Base-by-base conservation (phyloP, 2,329 filamentous ascomycete species). In the Myriosclerotinia duriaeana region DNA sequence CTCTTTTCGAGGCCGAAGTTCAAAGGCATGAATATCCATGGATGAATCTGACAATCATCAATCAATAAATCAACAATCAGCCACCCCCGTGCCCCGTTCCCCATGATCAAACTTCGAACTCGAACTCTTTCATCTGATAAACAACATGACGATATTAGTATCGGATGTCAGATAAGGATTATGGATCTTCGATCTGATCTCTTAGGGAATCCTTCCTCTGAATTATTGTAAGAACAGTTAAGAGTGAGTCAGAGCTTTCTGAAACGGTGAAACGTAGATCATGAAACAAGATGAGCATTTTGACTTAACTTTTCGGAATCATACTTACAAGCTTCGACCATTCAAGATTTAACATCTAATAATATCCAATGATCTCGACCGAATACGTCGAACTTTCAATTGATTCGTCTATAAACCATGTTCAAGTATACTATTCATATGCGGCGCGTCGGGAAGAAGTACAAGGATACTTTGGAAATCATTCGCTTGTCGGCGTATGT, bases 161-260 rank as follows among this genome's bases (percentile, higher is more conserved):
- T 36, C 56, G 22, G 42, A 60, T 36, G 30, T 17, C 52, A 34
- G 30, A 34, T 34, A 34, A 34, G 30, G 5, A 34, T 3, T 34
- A 34, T n/a, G 17, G 17, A 22, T 48, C 12, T n/a, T 46, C 20
- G 8, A 22, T 48, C 56, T 22, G 20, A 56, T 22, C 56, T 40
- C 30, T 63, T n/a, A 14, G 7, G n/a, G 15, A 22, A n/a, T n/a
- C 44, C 6, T 34, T 62, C 7, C 8, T 50, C 7, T 17, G 30
- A 8, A n/a, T 4, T 15, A 11, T n/a, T n/a, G n/a, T n/a, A n/a
- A n/a, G n/a, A n/a, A n/a, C 68, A 72, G 68, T 65, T 56, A 38
- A 69, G 26, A 68, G 66, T 74, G 74, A 75, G 74, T 75, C 74
- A 71, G 61, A 70, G 58, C 50, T 56, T 46, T 73, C 46, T 66